phyloP scores from a whole-genome alignment of 1,284 basidiomycete genomes.

The Malassezia obtusa region DNA sequence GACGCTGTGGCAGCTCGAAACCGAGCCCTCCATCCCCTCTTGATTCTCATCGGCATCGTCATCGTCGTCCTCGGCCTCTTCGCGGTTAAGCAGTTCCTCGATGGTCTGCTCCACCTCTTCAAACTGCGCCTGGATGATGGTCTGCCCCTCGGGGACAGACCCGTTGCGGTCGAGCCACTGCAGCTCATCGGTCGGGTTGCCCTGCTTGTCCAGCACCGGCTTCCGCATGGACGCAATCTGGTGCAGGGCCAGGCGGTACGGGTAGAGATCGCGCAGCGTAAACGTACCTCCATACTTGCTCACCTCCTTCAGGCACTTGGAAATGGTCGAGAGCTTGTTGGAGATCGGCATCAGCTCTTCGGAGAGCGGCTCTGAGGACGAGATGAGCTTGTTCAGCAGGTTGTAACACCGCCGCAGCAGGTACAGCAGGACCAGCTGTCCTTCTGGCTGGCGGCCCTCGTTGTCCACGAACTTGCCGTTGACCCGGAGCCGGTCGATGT shows the following conservation, averaged over 20 bases:
- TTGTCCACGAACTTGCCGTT: constrained; percentile 94
- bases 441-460: constrained; percentile 78
- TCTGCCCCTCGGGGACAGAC: constrained; percentile 85
- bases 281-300: constrained; percentile 93
- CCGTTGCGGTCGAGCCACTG: constrained; percentile 56
- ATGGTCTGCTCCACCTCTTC: constrained; percentile 92
- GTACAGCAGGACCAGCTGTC: constrained; percentile 86
- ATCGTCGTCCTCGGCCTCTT: constrained; percentile 43
- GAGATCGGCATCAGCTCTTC: constrained; percentile 87
- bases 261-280: constrained; percentile 88
- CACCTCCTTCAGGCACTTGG: constrained; percentile 90
- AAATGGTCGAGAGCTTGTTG: constrained; percentile 54
- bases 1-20: constrained; percentile 1
- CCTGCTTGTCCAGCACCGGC: constrained; percentile 69
- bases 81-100: constrained; percentile 52
- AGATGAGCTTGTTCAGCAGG: constrained; percentile 83
- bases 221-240: constrained; percentile 88
- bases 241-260: constrained; percentile 87
- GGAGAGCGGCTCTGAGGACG: constrained; percentile 96
- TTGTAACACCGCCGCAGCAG: constrained; percentile 89
- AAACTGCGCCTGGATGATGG: constrained; percentile 87
- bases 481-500: constrained; percentile 92
- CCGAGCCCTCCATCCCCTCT: constrained; percentile 7
- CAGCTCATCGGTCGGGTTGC: constrained; percentile 37
- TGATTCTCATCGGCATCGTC: constrained; percentile 30